Conservation (phyloP, 306 rosid genomes). For the Citrullus colocynthis region DNA sequence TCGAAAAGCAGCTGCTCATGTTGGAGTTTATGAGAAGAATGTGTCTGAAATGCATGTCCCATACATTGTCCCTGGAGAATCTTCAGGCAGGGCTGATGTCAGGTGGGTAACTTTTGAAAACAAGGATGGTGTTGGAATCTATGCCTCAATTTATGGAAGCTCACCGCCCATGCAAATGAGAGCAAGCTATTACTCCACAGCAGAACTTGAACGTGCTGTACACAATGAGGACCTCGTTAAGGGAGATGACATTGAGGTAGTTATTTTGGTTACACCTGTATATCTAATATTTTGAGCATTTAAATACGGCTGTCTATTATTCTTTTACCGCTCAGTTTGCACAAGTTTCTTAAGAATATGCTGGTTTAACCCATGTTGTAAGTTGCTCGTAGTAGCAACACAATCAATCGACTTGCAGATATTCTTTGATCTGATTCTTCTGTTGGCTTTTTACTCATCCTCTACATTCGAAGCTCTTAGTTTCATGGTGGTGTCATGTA, state of each 20-base stretch:
- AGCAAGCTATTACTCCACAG: conserved; percentile 72
- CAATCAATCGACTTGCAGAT: neutral
- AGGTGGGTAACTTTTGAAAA: conserved; percentile 80
- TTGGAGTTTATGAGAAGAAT: conserved; percentile 47
- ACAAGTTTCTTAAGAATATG: neutral
- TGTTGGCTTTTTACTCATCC: neutral
- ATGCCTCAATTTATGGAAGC: conserved; percentile 63
- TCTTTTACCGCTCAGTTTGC: neutral
- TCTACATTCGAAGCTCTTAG: neutral
- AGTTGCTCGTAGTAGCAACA: neutral
- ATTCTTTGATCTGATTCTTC: neutral
- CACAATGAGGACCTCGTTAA: conserved; percentile 55
- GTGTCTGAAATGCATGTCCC: conserved; percentile 82
- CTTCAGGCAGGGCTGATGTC: conserved; percentile 80
- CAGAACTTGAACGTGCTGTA: conserved; percentile 63
- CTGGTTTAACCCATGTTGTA: neutral
- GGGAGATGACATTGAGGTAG: conserved; percentile 83
- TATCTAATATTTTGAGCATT: neutral
- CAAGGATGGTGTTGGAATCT: conserved; percentile 62
- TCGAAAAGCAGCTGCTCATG: conserved; percentile 83
- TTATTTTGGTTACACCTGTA: neutral
- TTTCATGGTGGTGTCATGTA: conserved; percentile 19
- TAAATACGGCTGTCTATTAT: neutral
- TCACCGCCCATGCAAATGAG: conserved; percentile 89
- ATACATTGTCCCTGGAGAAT: conserved; percentile 78